phyloP scores from a whole-genome alignment of 2,329 filamentous ascomycete genomes.

The Tolypocladium sp. region DNA sequence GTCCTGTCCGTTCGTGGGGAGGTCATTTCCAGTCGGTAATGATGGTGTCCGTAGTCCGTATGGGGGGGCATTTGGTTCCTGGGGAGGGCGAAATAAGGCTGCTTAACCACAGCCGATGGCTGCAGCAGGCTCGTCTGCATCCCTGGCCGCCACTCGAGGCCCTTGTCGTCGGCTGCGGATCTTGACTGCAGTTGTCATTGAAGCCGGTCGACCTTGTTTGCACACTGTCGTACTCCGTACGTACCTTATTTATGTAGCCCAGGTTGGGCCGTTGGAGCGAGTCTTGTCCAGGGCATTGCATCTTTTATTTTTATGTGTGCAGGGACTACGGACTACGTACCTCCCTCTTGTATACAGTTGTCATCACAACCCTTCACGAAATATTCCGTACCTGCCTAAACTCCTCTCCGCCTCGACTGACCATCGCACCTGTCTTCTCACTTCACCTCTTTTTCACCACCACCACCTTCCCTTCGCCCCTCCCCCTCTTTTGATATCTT shows the following conservation, averaged over 20 bases:
- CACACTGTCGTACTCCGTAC: background rate
- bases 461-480: background rate
- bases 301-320: background rate
- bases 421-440: background rate
- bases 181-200: background rate
- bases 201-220: background rate
- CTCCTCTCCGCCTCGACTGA: background rate
- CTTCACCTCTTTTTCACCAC: background rate
- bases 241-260: background rate
- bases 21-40: background rate
- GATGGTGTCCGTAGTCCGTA: background rate
- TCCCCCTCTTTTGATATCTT: background rate
- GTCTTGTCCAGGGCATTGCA: background rate
- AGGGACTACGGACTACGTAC: background rate
- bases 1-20: background rate
- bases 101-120: background rate
- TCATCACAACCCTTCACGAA: background rate
- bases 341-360: background rate
- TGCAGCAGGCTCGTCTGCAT: background rate
- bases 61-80: background rate
- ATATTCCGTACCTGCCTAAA: background rate
- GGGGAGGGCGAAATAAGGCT: background rate
- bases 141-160: background rate
- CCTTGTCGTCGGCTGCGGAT: background rate
- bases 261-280: background rate